phyloP scores from a whole-genome alignment of 169 alveolate species.

The Cryptosporidium meleagridis region DNA sequence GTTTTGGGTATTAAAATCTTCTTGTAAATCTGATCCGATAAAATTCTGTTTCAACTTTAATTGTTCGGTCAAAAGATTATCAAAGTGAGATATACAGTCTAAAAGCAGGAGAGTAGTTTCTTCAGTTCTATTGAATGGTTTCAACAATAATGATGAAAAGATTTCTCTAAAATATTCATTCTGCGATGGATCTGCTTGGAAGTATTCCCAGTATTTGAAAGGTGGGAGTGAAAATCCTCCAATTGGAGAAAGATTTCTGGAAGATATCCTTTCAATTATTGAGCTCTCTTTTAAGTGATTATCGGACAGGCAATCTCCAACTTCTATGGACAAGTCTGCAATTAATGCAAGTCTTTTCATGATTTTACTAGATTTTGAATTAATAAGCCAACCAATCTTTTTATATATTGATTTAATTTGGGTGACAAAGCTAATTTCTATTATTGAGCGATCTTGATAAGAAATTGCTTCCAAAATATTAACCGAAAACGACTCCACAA shows the following conservation, averaged over 20 bases:
- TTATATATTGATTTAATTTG: conserved; percentile 14
- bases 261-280: conserved; percentile 32
- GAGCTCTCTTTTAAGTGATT: not conserved
- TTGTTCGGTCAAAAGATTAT: conserved; percentile 14
- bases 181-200: conserved; percentile 42
- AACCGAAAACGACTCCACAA: conserved; percentile 46
- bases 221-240: conserved; percentile 40
- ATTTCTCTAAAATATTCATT: conserved; percentile 32
- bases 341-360: conserved; percentile 41
- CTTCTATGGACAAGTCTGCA: conserved; percentile 1
- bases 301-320: too few species aligned
- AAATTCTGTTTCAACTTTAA: not conserved
- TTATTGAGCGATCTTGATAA: not conserved
- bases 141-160: conserved; percentile 28
- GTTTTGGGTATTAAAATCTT: not conserved
- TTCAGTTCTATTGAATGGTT: conserved; percentile 16
- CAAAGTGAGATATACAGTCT: conserved; percentile 46
- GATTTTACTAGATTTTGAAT: not conserved
- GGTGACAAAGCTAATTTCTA: not conserved
- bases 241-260: not conserved
- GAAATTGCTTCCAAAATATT: conserved; percentile 10
- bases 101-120: conserved; percentile 40
- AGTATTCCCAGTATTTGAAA: conserved; percentile 47
- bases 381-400: conserved; percentile 35
- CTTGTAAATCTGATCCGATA: not conserved